These are phyloP conservation scores for Starmerella stigmatis DNA, from an alignment of 805 yeast species.

Conservation along the genomic window DNA sequence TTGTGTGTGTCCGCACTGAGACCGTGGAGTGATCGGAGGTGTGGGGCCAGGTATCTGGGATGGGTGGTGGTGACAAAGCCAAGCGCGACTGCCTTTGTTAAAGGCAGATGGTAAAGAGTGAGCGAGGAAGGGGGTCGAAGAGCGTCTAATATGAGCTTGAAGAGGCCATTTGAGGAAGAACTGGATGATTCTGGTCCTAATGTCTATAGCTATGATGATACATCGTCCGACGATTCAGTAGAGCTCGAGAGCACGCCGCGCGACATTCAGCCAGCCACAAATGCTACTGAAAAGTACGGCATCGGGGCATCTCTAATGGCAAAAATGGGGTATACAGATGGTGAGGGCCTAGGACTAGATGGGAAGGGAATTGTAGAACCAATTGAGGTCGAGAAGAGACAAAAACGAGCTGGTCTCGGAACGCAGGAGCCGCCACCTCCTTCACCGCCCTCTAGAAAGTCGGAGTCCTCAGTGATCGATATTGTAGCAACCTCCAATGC, in stretches of 20 bases:
- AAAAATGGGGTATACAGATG: constrained; percentile 79
- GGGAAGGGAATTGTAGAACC: constrained; percentile 74
- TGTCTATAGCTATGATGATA: too few species aligned
- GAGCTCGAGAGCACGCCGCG: background rate
- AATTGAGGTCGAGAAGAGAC: constrained; percentile 56
- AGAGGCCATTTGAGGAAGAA: background rate
- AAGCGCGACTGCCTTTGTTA: background rate
- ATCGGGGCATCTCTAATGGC: constrained; percentile 70
- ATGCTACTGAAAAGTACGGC: constrained; percentile 44
- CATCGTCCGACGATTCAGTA: constrained; percentile 8
- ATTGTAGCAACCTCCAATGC: background rate
- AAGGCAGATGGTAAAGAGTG: background rate
- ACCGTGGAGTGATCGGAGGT: too few species aligned
- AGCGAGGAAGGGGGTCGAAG: background rate
- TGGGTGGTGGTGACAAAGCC: background rate
- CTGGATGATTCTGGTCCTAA: background rate
- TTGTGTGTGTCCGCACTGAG: too few species aligned
- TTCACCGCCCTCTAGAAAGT: background rate
- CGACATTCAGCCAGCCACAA: background rate
- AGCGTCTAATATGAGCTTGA: background rate
- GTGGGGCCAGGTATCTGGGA: too few species aligned
- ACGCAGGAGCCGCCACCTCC: background rate
- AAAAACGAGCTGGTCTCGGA: constrained; percentile 28
- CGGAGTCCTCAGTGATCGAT: too few species aligned
- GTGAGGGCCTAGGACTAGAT: constrained; percentile 70